A percentile compares a stretch with the other conserved stretches of the same genome.
Evolutionary conservation across 176 grass and related monocot genomes (phyloP).

Genomic region (Bolboschoenus planiculmis): DNA sequence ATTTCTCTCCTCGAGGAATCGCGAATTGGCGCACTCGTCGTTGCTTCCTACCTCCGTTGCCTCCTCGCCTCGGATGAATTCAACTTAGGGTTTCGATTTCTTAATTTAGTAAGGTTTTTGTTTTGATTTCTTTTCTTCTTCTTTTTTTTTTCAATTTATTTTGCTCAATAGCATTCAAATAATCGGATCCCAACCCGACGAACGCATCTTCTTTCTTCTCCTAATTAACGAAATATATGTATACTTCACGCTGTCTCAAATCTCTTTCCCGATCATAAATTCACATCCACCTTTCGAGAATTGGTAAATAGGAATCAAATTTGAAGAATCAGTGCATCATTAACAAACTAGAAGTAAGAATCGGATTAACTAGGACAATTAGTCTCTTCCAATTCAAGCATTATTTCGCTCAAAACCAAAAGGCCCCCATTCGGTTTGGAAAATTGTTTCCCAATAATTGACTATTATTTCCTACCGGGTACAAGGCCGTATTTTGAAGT

Average conservation of each 20-base stretch:
- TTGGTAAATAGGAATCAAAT: not conserved
- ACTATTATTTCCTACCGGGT: not conserved
- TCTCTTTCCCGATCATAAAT: not conserved
- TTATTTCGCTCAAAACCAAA: not conserved
- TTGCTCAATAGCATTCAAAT: no score
- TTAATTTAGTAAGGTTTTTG: not conserved
- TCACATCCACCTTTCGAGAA: not conserved
- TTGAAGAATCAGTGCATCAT: not conserved
- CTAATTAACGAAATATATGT: not conserved
- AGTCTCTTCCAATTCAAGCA: not conserved
- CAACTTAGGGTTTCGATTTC: slow-evolving; percentile 1
- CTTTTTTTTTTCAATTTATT: not conserved
- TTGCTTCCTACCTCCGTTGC: not conserved
- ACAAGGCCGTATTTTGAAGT: not conserved
- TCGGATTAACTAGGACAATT: not conserved
- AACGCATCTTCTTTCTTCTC: not conserved
- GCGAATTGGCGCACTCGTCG: not conserved
- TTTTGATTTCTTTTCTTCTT: not conserved
- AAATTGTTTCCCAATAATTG: not conserved
- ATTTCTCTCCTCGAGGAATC: slow-evolving; percentile 1
- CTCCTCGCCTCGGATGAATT: not conserved
- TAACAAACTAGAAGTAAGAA: not conserved
- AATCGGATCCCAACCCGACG: not conserved
- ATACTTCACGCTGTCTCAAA: not conserved
- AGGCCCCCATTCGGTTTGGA: not conserved